Conservation (phyloP, 1,139 yeast genomes). For the Kodamaea sp. region DNA sequence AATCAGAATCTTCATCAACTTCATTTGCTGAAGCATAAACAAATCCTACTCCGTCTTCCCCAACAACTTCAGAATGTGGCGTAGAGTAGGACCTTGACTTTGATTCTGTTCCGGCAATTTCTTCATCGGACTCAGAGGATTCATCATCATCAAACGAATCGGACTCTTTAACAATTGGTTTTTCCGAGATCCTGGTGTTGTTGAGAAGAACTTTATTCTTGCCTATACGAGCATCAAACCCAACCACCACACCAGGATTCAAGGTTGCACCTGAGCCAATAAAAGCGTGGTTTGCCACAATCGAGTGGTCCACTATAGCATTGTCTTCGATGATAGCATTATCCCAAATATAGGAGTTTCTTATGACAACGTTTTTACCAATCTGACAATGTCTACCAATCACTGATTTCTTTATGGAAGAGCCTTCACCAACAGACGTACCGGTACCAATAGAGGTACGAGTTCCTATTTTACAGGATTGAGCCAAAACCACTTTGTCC, state of each 20-base stretch:
- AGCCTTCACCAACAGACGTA: constrained; percentile 63
- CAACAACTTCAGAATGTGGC: constrained; percentile 47
- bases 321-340: constrained; percentile 71
- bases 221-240: constrained; percentile 70
- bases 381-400: constrained; percentile 85
- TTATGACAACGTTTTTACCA: constrained; percentile 72
- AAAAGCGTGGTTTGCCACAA: constrained; percentile 65
- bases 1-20: constrained; percentile 39
- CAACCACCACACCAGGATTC: constrained; percentile 76
- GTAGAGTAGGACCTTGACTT: no score
- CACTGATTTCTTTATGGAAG: constrained; percentile 62
- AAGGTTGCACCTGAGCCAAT: constrained; percentile 55
- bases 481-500: constrained; percentile 80
- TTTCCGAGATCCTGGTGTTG: constrained; percentile 53
- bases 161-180: constrained; percentile 39
- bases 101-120: constrained; percentile 11
- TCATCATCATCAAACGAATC: constrained; percentile 29
- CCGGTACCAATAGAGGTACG: constrained; percentile 78
- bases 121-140: constrained; percentile 17
- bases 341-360: constrained; percentile 86
- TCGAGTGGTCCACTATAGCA: constrained; percentile 56
- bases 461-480: constrained; percentile 79
- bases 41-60: constrained; percentile 61
- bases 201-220: constrained; percentile 46
- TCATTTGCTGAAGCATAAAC: constrained; percentile 53